Conservation (phyloP, 257 asterid species). For the Solanum appendiculatum region DNA sequence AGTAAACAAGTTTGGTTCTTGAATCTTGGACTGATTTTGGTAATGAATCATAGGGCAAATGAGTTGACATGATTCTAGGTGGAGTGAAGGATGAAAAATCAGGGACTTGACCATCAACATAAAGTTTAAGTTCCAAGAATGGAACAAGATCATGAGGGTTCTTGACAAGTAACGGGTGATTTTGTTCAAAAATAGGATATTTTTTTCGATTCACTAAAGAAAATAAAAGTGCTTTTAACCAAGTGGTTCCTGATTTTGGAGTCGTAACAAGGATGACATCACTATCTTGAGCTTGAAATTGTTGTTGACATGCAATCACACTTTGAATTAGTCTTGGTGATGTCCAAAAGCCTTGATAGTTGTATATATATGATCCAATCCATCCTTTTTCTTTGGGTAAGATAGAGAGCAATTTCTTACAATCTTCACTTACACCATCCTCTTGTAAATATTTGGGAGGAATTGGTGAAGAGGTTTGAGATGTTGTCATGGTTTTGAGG, state of each 20-base stretch:
- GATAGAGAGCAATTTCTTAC: background rate
- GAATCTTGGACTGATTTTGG: background rate
- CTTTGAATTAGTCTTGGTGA: background rate
- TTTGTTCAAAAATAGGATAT: background rate
- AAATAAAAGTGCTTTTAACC: constrained; percentile 7
- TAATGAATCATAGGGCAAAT: background rate
- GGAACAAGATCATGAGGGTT: constrained; percentile 17
- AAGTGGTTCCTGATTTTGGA: background rate
- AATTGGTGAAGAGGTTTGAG: background rate
- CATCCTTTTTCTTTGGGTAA: background rate
- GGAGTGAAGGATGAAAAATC: background rate
- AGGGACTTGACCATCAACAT: background rate
- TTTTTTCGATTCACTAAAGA: background rate
- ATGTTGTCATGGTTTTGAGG: background rate
- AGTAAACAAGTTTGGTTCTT: constrained; percentile 1
- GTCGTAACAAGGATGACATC: background rate
- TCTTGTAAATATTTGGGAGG: background rate
- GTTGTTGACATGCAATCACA: background rate
- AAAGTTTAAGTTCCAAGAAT: background rate
- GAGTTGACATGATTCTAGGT: constrained; percentile 4
- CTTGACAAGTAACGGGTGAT: constrained; percentile 4
- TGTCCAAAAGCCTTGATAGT: constrained; percentile 3
- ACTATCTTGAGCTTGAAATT: background rate
- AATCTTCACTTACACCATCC: background rate
- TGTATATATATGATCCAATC: background rate